Evolutionary conservation across 2,329 filamentous ascomycete genomes (phyloP).

Genomic region (Aspergillus eucalypticola): DNA sequence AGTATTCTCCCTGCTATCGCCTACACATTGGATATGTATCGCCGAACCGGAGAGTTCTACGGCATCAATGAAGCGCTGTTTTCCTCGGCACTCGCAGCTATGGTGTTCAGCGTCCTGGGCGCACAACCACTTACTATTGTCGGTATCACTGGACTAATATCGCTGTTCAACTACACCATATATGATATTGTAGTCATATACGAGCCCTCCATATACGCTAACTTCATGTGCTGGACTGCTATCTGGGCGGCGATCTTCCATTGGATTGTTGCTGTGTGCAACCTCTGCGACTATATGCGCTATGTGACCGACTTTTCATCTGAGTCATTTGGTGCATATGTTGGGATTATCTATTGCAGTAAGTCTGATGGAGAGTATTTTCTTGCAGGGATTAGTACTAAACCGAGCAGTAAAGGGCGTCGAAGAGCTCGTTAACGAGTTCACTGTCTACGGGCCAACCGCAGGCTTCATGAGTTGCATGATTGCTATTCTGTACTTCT

Average conservation of each 20-base stretch:
- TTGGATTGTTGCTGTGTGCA: constrained; percentile 56
- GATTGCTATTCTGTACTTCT: constrained; percentile 55
- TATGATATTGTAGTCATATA: constrained; percentile 57
- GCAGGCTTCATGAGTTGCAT: constrained; percentile 53
- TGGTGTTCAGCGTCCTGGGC: constrained; percentile 55
- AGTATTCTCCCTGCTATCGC: constrained; percentile 60
- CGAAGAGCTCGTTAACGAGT: constrained; percentile 56
- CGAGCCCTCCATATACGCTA: constrained; percentile 53
- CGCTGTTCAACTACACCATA: constrained; percentile 61
- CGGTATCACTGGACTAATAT: constrained; percentile 58
- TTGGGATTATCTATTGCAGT: constrained; percentile 59
- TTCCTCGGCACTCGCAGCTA: constrained; percentile 56
- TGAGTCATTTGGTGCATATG: constrained; percentile 57
- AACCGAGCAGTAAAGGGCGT: constrained; percentile 55
- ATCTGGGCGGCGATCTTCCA: constrained; percentile 62
- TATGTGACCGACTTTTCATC: constrained; percentile 60
- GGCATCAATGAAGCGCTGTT: constrained; percentile 60
- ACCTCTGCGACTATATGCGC: constrained; percentile 59
- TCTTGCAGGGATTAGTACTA: background rate
- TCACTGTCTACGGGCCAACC: constrained; percentile 41
- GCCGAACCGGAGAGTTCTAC: constrained; percentile 56
- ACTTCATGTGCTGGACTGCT: constrained; percentile 58
- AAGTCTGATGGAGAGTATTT: constrained; percentile 17
- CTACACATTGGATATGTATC: constrained; percentile 60
- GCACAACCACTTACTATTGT: constrained; percentile 60